A percentile compares a stretch with the other conserved stretches of the same genome.
Conservation (phyloP, 2,329 filamentous ascomycete species). For the Colletotrichum zoysiae region DNA sequence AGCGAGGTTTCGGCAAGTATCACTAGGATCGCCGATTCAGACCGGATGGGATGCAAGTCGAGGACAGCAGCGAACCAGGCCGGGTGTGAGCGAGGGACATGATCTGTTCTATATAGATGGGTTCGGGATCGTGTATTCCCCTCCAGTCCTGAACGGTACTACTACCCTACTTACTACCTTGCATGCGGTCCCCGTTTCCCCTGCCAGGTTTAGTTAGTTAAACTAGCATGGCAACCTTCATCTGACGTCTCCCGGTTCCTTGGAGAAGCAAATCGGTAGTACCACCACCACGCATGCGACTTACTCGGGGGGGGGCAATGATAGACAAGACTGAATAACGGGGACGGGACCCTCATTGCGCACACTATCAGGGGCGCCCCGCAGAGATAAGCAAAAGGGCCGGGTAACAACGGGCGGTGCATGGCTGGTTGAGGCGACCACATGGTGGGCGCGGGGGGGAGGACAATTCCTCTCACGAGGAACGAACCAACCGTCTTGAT, state of each 20-base stretch:
- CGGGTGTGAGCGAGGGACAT: neutral
- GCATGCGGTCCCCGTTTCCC: constrained; percentile 12
- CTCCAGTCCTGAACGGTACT: neutral
- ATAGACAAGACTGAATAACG: constrained; percentile 31
- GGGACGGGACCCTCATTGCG: neutral
- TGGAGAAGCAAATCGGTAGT: constrained; percentile 3
- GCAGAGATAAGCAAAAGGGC: constrained; percentile 38
- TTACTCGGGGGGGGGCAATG: constrained; percentile 27
- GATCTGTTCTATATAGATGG: constrained; percentile 25
- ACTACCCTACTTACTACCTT: constrained; percentile 7
- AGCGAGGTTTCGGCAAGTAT: constrained; percentile 19
- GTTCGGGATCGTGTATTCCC: constrained; percentile 7
- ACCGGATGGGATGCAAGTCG: constrained; percentile 14
- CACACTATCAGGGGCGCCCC: constrained; percentile 14
- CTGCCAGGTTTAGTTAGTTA: neutral
- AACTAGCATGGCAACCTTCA: constrained; percentile 31
- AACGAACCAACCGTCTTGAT: no score
- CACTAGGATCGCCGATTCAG: constrained; percentile 21
- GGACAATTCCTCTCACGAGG: neutral
- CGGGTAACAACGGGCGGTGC: constrained; percentile 21
- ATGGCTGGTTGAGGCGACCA: constrained; percentile 29
- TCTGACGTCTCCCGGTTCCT: constrained; percentile 40
- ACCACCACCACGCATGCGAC: constrained; percentile 22
- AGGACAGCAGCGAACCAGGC: neutral
- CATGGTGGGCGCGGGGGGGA: constrained; percentile 22